Conservation (phyloP, 225 moss, liverwort and hornwort genomes). For the Physcomitrellopsis africana region DNA sequence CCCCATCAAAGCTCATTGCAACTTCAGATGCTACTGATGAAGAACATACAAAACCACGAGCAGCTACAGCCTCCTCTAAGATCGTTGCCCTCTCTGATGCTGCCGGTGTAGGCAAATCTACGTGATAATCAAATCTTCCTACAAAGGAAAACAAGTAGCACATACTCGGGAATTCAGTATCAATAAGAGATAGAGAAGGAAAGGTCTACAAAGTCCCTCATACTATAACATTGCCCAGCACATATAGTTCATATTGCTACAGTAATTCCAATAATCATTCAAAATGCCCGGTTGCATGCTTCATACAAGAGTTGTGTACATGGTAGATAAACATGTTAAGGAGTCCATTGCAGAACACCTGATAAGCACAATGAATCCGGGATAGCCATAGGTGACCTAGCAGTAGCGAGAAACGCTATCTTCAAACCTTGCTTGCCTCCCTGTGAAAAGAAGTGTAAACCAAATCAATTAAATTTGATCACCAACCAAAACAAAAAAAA, state of each 20-base stretch:
- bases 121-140: conserved; percentile 91
- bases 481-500: background rate
- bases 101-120: conserved; percentile 83
- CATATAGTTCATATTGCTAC: background rate
- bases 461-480: background rate
- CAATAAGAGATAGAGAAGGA: background rate
- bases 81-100: conserved; percentile 88
- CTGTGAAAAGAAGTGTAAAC: conserved; percentile 37
- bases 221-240: conserved; percentile 4
- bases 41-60: conserved; percentile 72
- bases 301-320: conserved; percentile 2
- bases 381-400: conserved; percentile 81
- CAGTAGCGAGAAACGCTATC: conserved; percentile 85
- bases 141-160: conserved; percentile 28
- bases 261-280: conserved; percentile 10
- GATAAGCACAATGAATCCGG: conserved; percentile 78
- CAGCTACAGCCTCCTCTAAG: conserved; percentile 72
- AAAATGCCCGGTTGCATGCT: conserved; percentile 24
- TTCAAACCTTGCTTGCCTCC: conserved; percentile 73
- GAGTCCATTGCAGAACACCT: conserved; percentile 47
- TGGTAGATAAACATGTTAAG: background rate
- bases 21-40: conserved; percentile 74
- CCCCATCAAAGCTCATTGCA: conserved; percentile 87
- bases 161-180: conserved; percentile 15
- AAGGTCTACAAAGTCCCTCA: conserved; percentile 17